Base-by-base conservation (phyloP, 805 yeast species). In the Starmerella powellii region DNA sequence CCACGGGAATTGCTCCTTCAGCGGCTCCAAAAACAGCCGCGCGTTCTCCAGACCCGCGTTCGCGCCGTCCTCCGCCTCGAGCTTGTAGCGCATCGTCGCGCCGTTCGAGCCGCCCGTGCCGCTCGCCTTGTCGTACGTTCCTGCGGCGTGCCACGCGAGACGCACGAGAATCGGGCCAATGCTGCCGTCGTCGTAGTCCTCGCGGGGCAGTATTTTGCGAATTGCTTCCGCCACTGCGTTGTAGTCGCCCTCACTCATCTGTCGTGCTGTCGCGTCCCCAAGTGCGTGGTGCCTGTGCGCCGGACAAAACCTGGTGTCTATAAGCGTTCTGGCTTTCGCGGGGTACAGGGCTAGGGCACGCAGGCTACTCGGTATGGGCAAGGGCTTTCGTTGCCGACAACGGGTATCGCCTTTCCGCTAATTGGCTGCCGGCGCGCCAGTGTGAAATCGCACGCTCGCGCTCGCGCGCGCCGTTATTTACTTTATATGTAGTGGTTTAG, bases 71-170 rank as follows among this genome's bases (percentile, higher is more conserved):
- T 56, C 56, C 34, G 67, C 68, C 56, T 71, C 76, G 33, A 61
- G 52, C 36, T 57, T 56, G 54, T 54, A 71, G 42, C 74, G 56
- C 75, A 73, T 71, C 18, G 78, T 72, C 36, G 74, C 68, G 20
- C 74, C 76, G 54, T 64, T 71, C 34, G 76, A 69, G 6, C 78
- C 77, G 13, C 69, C 68, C 2, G 77, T 59, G 35, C 71, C 66
- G 17, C 65, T 63, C n/a, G 61, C 58, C 50, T 64, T 65, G 54
- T 82, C 84, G 60, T 68, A 85, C 16, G 91, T 81, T 28, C 93
- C 94, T 44, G 83, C 72, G 28, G 79, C 73, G 58, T 84, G 94
- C 94, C 94, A 84, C 21, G 94, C 80, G 42, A 82, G 68, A 54
- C 94, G 74, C 19, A 84, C 74, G 31, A 84, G 64, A 13, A 79